These are phyloP conservation scores for Gossypium anomalum DNA, from an alignment of 345 rosid genomes.

Conservation along the genomic window DNA sequence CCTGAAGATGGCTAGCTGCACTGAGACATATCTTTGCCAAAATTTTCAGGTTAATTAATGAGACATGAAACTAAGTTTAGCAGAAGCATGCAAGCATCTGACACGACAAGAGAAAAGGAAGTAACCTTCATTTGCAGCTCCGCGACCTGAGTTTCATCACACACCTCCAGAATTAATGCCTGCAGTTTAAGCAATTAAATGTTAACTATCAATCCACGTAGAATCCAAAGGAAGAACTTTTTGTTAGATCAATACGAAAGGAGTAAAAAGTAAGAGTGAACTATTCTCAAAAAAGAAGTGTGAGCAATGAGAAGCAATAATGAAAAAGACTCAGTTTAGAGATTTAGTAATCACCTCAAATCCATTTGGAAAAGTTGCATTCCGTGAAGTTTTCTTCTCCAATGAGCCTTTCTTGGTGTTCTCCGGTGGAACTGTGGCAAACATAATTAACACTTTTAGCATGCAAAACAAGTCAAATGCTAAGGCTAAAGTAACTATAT, in stretches of 20 bases:
- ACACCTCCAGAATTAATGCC: conserved; percentile 81
- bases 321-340: not conserved
- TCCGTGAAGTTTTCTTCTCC: conserved; percentile 34
- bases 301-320: not conserved
- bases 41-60: not conserved
- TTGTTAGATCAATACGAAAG: not conserved
- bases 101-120: conserved; percentile 14
- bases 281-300: not conserved
- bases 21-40: not conserved
- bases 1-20: not conserved
- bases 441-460: conserved; percentile 10
- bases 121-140: conserved; percentile 86
- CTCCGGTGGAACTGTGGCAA: conserved; percentile 32
- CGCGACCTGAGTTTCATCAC: conserved; percentile 93
- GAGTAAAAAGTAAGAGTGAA: not conserved
- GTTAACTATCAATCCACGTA: conserved; percentile 15
- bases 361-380: conserved; percentile 66
- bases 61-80: not conserved
- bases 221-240: conserved; percentile 2
- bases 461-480: not conserved
- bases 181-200: conserved; percentile 24
- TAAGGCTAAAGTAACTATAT: not conserved
- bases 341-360: conserved; percentile 48
- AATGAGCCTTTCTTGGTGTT: conserved; percentile 27
- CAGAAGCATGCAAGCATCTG: conserved; percentile 6